Percentiles rank a stretch among this genome's conserved stretches.
These are phyloP conservation scores for Geotrichum restrictum DNA, from an alignment of 1,139 yeast species.

Conservation along the genomic window DNA sequence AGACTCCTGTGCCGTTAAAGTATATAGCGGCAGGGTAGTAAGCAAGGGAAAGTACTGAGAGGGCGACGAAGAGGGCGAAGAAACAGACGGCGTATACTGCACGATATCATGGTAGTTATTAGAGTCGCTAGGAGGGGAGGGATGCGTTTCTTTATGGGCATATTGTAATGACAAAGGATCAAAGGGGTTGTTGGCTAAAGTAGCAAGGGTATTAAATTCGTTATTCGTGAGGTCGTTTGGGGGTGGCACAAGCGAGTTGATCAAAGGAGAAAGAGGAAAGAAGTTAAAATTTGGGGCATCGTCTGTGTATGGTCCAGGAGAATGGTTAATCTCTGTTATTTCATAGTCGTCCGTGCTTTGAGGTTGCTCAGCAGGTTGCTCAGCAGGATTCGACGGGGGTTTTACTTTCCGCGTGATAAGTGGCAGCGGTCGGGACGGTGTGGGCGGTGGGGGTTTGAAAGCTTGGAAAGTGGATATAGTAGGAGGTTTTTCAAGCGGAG, in stretches of 20 bases:
- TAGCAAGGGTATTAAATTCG: background rate
- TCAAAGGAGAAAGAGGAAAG: background rate
- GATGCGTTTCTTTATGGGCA: no score
- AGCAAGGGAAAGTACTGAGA: conserved; percentile 1
- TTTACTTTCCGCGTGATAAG: no score
- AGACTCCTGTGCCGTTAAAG: conserved; percentile 9
- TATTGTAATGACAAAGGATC: background rate
- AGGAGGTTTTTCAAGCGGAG: no score
- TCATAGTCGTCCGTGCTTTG: background rate
- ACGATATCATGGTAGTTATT: background rate
- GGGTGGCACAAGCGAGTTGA: background rate
- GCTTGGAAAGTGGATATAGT: no score
- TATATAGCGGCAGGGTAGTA: background rate
- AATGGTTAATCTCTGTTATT: background rate
- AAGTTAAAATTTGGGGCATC: background rate
- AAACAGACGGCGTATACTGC: background rate
- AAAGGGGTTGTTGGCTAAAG: background rate
- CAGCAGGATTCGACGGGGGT: background rate
- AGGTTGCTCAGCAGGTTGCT: background rate
- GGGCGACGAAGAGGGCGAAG: conserved; percentile 9
- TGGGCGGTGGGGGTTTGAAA: no score
- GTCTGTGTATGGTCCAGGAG: background rate
- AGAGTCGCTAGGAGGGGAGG: background rate
- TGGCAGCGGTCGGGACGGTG: no score
- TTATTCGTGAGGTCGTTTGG: background rate